phyloP scores from a whole-genome alignment of 1,284 basidiomycete species.

The Puccinia novopanici region DNA sequence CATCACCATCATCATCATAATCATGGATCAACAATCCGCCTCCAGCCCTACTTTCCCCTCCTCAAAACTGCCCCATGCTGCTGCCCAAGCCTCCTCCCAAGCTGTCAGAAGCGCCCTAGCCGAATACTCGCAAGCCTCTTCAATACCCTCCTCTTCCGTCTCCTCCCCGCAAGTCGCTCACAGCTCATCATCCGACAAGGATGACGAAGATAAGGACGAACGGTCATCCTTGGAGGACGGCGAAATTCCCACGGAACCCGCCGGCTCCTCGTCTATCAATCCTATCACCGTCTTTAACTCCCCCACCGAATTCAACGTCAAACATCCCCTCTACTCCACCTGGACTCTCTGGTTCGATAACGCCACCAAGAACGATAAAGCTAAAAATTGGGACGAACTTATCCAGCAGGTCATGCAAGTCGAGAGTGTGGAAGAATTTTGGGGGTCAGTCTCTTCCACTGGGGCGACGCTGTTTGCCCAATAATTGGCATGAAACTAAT shows the following conservation, averaged over 20 bases:
- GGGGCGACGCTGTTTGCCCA: not conserved
- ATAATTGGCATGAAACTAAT: not conserved
- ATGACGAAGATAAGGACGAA: slow-evolving; percentile 50
- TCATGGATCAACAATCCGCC: not conserved
- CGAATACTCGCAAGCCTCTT: slow-evolving; percentile 30
- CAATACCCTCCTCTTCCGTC: slow-evolving; percentile 47
- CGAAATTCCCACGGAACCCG: slow-evolving; percentile 56
- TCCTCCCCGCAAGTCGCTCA: slow-evolving; percentile 28
- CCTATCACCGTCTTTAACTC: slow-evolving; percentile 84
- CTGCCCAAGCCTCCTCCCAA: slow-evolving; percentile 33
- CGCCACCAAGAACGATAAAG: slow-evolving; percentile 65
- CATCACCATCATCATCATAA: too few species aligned
- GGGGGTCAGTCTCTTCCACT: slow-evolving; percentile 69
- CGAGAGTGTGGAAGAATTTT: slow-evolving; percentile 94
- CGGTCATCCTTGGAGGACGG: slow-evolving; percentile 52
- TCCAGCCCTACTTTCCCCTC: slow-evolving; percentile 21
- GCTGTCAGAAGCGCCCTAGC: slow-evolving; percentile 35
- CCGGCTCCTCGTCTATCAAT: slow-evolving; percentile 71
- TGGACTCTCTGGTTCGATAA: slow-evolving; percentile 99
- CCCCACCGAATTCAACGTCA: slow-evolving; percentile 85
- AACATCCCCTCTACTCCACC: slow-evolving; percentile 88
- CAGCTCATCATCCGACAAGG: slow-evolving; percentile 39
- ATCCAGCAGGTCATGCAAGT: slow-evolving; percentile 91
- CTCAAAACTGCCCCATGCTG: slow-evolving; percentile 33
- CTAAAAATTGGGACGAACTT: slow-evolving; percentile 93